phyloP scores from a whole-genome alignment of 2,329 filamentous ascomycete genomes.

The Penicillium janthinellum region DNA sequence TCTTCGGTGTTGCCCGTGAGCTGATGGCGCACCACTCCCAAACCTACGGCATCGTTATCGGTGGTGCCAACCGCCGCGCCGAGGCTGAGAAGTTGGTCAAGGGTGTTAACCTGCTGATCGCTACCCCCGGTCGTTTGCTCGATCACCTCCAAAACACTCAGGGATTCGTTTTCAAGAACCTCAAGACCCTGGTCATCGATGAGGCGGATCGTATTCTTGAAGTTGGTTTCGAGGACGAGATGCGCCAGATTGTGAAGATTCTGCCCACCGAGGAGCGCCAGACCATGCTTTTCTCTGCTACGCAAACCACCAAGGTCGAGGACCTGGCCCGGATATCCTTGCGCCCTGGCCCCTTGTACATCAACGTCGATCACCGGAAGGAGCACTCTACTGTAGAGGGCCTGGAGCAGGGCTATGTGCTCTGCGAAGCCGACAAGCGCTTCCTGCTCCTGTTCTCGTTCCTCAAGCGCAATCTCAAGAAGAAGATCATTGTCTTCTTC shows the following conservation, averaged over 20 bases:
- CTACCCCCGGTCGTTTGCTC: slow-evolving; percentile 86
- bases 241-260: slow-evolving; percentile 95
- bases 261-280: slow-evolving; percentile 83
- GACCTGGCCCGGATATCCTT: slow-evolving; percentile 93
- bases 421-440: slow-evolving; percentile 90
- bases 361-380: slow-evolving; percentile 91
- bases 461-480: slow-evolving; percentile 86
- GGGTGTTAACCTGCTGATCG: slow-evolving; percentile 92
- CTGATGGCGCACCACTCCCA: slow-evolving; percentile 92
- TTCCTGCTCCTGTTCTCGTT: slow-evolving; percentile 95
- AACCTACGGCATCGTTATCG: slow-evolving; percentile 94
- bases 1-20: slow-evolving; percentile 91
- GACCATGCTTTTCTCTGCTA: slow-evolving; percentile 98
- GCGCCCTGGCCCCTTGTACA: slow-evolving; percentile 86
- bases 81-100: slow-evolving; percentile 94
- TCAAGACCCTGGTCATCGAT: slow-evolving; percentile 90
- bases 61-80: slow-evolving; percentile 84
- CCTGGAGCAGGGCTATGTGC: slow-evolving; percentile 91
- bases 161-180: slow-evolving; percentile 87
- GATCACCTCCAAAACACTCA: slow-evolving; percentile 94
- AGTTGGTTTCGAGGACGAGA: slow-evolving; percentile 98
- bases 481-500: slow-evolving; percentile 98
- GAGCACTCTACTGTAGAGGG: slow-evolving; percentile 91
- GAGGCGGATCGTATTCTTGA: slow-evolving; percentile 96
- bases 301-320: slow-evolving; percentile 97